These are phyloP conservation scores for Floccularia luteovirens DNA, from an alignment of 768 basidiomycete genomes.

Conservation along the genomic window DNA sequence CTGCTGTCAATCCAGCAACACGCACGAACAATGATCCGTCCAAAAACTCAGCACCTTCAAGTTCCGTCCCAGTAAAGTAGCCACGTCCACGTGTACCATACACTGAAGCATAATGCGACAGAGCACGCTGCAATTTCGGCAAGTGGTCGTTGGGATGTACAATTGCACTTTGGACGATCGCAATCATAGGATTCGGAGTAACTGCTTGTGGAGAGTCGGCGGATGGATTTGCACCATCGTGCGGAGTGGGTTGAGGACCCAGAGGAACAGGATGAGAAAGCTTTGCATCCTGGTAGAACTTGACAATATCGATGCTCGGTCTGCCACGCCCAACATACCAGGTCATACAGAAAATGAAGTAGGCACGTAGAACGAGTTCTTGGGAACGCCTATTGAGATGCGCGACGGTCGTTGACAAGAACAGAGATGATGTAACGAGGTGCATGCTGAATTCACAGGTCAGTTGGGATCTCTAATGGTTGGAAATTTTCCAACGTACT, in stretches of 20 bases:
- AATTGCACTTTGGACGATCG: conserved; percentile 43
- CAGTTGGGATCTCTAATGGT: neutral
- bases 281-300: conserved; percentile 31
- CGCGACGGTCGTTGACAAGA: conserved; percentile 34
- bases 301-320: conserved; percentile 33
- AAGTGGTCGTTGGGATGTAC: conserved; percentile 51
- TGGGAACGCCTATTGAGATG: conserved; percentile 26
- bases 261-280: conserved; percentile 11
- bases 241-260: conserved; percentile 14
- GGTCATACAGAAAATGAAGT: conserved; percentile 38
- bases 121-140: conserved; percentile 36
- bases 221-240: conserved; percentile 13
- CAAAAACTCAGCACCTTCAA: conserved; percentile 41
- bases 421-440: conserved; percentile 50
- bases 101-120: conserved; percentile 34
- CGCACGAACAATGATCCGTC: conserved; percentile 64
- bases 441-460: conserved; percentile 34
- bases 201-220: conserved; percentile 23
- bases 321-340: conserved; percentile 52
- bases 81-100: conserved; percentile 30
- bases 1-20: conserved; percentile 42
- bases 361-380: conserved; percentile 37
- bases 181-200: conserved; percentile 52
- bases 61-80: conserved; percentile 22
- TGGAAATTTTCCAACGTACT: conserved; percentile 24